These are phyloP conservation scores for Hymenoscyphus repandus DNA, from an alignment of 2,329 filamentous ascomycete genomes.

Conservation along the genomic window DNA sequence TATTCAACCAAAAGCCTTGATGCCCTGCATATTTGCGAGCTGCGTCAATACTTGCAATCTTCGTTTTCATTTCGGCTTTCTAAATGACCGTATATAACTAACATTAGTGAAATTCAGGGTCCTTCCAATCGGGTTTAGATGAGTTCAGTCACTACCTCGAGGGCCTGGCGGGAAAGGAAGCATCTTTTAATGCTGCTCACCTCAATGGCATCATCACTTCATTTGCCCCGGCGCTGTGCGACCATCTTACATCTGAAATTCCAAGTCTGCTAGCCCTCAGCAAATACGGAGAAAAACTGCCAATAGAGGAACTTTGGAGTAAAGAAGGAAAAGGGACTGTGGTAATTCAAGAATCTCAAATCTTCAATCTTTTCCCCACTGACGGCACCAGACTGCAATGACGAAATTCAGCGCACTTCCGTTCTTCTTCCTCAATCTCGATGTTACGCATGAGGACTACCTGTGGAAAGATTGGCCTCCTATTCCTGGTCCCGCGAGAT, in stretches of 20 bases:
- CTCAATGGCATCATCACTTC: slow-evolving; percentile 27
- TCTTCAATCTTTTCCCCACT: slow-evolving; percentile 44
- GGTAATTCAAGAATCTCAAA: slow-evolving; percentile 25
- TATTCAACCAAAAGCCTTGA: neutral
- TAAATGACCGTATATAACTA: neutral
- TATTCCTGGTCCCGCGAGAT: slow-evolving; percentile 55
- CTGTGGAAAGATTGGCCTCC: slow-evolving; percentile 60
- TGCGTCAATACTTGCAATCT: too few relatives aligned
- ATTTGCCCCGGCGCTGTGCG: slow-evolving; percentile 24
- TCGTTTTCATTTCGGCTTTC: neutral
- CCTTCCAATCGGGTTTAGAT: slow-evolving; percentile 11
- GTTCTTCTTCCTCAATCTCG: slow-evolving; percentile 60
- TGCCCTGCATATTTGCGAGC: neutral
- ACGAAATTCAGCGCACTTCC: slow-evolving; percentile 50
- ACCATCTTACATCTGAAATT: slow-evolving; percentile 29
- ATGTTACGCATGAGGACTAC: slow-evolving; percentile 53
- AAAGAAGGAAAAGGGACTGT: slow-evolving; percentile 25
- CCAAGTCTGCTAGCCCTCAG: slow-evolving; percentile 21
- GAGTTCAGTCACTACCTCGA: slow-evolving; percentile 7
- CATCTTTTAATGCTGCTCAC: slow-evolving; percentile 18
- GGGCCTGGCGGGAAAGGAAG: slow-evolving; percentile 4
- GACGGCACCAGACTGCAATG: slow-evolving; percentile 49
- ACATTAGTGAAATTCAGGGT: slow-evolving; percentile 3
- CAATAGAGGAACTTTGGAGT: slow-evolving; percentile 19
- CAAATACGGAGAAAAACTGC: slow-evolving; percentile 23